Evolutionary conservation across 257 asterid species (phyloP), one percentile per base, ranked within the genome.

Genomic region (Scutellaria minor): DNA sequence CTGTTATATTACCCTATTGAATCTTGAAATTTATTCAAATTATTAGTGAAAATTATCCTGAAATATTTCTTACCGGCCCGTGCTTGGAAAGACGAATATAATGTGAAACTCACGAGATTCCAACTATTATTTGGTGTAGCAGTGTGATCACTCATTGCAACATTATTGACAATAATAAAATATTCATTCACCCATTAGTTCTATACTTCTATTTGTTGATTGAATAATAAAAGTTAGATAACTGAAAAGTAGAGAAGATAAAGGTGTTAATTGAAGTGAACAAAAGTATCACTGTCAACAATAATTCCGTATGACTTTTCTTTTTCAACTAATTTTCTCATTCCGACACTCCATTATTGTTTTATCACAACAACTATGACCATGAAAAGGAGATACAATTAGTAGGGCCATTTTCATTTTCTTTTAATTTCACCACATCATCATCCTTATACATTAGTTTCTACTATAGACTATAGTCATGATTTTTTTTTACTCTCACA

Each of bases 261-360:
- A 20, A 61, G 31, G 53, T 10, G 31, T 7, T 47, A 15, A 60
- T n/a, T 63, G 15, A 39, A 52, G 54, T 22, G 47, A 41, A 24
- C 44, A 54, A 64, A 73, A 35, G 48, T 65, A 74, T 65, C 78
- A 67, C 65, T 65, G 67, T 74, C 73, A 74, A 65, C 66, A 74
- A 74, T 74, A 64, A 64, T 74, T 64, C 67, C 52, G 18, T 55
- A 9, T 8, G 72, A 73, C 57, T 46, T 10, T 52, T 62, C 56
- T 39, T 72, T 51, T 51, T 15, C 69, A 71, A 71, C 51, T 62
- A 61, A 14, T 62, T 73, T 62, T 73, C n/a, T 24, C 47, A 52
- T 63, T 63, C 57, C 73, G 39, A 70, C 35, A 70, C 75, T 68
- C 64, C 6, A 70, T 70, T 44, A 70, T 70, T 56, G 11, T 20